Evolutionary conservation across 306 rosid species (phyloP), one percentile per base, ranked within the genome.

Genomic region (Vigna mungo): DNA sequence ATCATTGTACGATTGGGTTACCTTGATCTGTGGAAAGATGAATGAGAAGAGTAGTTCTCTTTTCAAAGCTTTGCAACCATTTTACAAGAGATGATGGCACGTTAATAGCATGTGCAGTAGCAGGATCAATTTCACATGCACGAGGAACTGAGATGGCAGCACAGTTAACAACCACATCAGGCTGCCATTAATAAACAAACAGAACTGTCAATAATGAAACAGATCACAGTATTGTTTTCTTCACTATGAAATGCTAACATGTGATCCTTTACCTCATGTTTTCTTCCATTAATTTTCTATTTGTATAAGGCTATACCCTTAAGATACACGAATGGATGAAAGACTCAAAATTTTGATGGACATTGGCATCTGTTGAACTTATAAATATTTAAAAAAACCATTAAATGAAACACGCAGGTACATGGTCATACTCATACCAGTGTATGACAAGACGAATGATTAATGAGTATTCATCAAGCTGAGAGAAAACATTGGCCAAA

Each of bases 21-120:
- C 97, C 98, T 87, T 95, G 97, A 89, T 95, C 98, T 3, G 98
- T 90, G 73, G 97, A 95, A 80, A 92, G 85, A 82, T 95, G 97
- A 77, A 92, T 79, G 77, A 95, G 85, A 79, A 92, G 87, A 4
- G 84, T 83, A 37, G n/a, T 85, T 17, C 56, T 77, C 51, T 81
- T 84, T 78, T 82, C 69, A 72, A 90, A 89, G 87, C 88, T 86
- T 34, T 75, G 85, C 78, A 92, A 49, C 97, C 98, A 95, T 71
- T 82, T 82, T 7, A 90, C 89, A 77, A 95, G 90, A 77, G 93
- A 82, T 49, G 91, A 84, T 58, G 98, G 97, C 75, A 92, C 97
- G 62, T 92, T 95, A 47, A 92, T 80, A 80, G 93, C 88, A 85
- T 84, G 75, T 49, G 98, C 93, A 65, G 89, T 85, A 88, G 59